Conservation (phyloP, 2,329 filamentous ascomycete species). For the Fusarium cicatricum region DNA sequence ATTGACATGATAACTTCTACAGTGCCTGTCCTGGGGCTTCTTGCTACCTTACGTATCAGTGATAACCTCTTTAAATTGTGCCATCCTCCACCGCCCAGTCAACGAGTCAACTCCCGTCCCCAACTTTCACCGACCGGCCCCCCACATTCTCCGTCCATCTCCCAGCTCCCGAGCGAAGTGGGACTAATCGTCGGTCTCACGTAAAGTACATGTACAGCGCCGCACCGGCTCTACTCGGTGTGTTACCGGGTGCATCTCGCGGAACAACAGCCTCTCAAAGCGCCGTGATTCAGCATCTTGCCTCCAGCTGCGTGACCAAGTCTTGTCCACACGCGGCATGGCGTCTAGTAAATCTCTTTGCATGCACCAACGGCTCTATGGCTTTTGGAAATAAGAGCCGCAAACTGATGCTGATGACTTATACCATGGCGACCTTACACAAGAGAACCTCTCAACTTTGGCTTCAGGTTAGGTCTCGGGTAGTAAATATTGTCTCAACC, state of each 20-base stretch:
- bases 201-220: conserved; percentile 26
- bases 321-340: conserved; percentile 35
- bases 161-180: conserved; percentile 38
- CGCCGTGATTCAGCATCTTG: conserved; percentile 15
- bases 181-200: conserved; percentile 25
- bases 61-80: conserved; percentile 25
- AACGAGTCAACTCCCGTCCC: conserved; percentile 26
- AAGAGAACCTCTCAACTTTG: conserved; percentile 16
- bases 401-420: conserved; percentile 19
- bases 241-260: conserved; percentile 22
- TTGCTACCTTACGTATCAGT: neutral
- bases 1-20: neutral
- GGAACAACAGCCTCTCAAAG: conserved; percentile 14
- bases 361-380: conserved; percentile 33
- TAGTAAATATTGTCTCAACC: conserved; percentile 25
- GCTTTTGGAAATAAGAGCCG: conserved; percentile 30
- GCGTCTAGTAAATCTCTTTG: conserved; percentile 29
- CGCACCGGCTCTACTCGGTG: conserved; percentile 21
- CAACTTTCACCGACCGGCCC: conserved; percentile 34
- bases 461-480: conserved; percentile 4
- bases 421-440: conserved; percentile 9
- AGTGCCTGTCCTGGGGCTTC: too few relatives aligned
- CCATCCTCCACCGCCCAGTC: conserved; percentile 36
- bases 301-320: conserved; percentile 9
- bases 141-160: conserved; percentile 40